Base-by-base conservation (phyloP, 495 filamentous ascomycete species). In the Talaromyces nanjingensis region DNA sequence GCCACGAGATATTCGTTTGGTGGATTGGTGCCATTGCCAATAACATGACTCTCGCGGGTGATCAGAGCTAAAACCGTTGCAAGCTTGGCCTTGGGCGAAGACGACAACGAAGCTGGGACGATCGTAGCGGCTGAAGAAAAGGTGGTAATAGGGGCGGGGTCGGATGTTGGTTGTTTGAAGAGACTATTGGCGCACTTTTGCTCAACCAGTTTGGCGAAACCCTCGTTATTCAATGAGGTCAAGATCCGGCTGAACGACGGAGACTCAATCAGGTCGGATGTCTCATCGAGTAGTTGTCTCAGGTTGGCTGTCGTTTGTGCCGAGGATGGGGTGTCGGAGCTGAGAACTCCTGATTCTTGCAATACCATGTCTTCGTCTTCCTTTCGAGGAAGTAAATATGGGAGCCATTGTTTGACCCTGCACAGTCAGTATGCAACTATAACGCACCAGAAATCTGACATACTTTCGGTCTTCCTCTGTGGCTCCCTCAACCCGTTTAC, bases 201-300 rank as follows among this genome's bases (percentile, higher is more conserved):
- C 64, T 96, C 89, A 22, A 96, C 78, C 6, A 99, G 81, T 2
- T 86, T 83, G 5, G 88, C 88, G 79, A 96, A 98, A 7, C 86
- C 87, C 52, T 92, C 85, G 71, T 97, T 92, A 65, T 98, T 89
- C 63, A 97, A 84, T 64, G 89, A 85, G 7, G 89, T 91, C 49
- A 94, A 76, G 34, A 98, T 91, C 64, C 87, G 86, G 6, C 87
- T 83, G 74, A 97, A 97, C 20, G 88, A 82, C 0, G 96, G 96
- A 0, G 93, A 97, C 63, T 98, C 96, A 67, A 98, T 89, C 18
- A 98, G 81, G 73, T 98, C 94, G 22, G 94, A 89, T 9, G 94
- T 97, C 76, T 98, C 94, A 69, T 98, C 92, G 1, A 98, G 80
- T n/a, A 99, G 84, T 60, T 90, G 87, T 58, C 93, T 89, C 67